phyloP scores from a whole-genome alignment of 129 eudicot genomes.

The Ambrosia artemisiifolia region DNA sequence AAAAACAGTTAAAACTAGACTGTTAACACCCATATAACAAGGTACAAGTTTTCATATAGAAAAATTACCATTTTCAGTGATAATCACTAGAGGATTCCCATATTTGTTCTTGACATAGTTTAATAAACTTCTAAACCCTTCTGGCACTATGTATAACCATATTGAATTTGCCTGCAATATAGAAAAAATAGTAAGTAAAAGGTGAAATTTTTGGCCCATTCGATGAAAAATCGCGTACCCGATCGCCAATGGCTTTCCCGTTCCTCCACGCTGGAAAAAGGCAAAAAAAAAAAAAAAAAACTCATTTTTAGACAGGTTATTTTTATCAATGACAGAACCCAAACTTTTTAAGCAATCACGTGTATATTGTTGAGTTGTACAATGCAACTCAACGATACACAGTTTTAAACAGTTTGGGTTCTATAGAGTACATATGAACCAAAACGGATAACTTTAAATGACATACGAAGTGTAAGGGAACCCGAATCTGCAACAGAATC shows the following conservation, averaged over 20 bases:
- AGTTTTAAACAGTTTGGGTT: background rate
- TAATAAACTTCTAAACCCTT: constrained; percentile 74
- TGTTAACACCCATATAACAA: no score
- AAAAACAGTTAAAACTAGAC: no score
- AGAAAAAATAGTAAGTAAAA: background rate
- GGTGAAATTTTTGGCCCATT: background rate
- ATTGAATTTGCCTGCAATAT: constrained; percentile 74
- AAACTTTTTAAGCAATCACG: background rate
- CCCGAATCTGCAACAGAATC: constrained; percentile 74
- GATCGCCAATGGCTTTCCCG: constrained; percentile 64
- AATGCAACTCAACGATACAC: background rate
- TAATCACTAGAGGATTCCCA: constrained; percentile 72
- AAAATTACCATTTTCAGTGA: constrained; percentile 87
- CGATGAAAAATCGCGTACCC: constrained; percentile 35
- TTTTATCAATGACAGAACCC: background rate
- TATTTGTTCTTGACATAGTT: constrained; percentile 72
- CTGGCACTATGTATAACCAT: constrained; percentile 95
- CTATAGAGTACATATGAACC: background rate
- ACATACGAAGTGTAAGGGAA: constrained; percentile 65
- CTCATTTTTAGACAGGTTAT: background rate
- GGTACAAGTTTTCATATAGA: background rate
- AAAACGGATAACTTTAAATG: background rate
- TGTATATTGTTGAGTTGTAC: background rate
- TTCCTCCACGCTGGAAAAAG: constrained; percentile 54
- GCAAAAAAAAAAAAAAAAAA: background rate